Evolutionary conservation across 305 asterid genomes (phyloP).

Genomic region (Withania somnifera): DNA sequence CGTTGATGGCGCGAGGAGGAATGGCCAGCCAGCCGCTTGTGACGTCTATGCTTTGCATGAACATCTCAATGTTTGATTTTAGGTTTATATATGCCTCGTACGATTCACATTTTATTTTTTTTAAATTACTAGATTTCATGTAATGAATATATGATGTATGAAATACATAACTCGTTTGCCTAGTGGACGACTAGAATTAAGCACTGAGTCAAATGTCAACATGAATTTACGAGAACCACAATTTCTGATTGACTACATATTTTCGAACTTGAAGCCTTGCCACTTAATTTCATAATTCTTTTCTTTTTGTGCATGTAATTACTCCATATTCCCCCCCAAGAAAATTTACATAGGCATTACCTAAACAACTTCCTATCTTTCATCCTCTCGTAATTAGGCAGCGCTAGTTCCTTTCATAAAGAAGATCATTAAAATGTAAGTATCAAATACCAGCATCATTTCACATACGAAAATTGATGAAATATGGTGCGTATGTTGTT

Average conservation of each 20-base stretch:
- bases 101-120: not conserved
- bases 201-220: not conserved
- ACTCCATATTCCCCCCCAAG: not conserved
- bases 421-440: not conserved
- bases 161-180: not conserved
- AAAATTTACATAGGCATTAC: not conserved
- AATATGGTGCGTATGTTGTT: too few relatives aligned
- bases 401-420: not conserved
- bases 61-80: too few relatives aligned
- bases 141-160: too few relatives aligned
- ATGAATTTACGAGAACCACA: not conserved
- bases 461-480: not conserved
- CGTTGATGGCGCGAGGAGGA: too few relatives aligned
- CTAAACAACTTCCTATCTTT: not conserved
- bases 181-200: not conserved
- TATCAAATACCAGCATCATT: not conserved
- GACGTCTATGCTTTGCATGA: too few relatives aligned
- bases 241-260: not conserved
- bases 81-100: too few relatives aligned
- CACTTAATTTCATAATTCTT: not conserved
- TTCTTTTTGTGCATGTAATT: not conserved
- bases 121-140: not conserved
- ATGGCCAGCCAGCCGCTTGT: too few relatives aligned
- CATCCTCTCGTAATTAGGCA: not conserved
- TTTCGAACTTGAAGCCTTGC: not conserved